A percentile compares a stretch with the other conserved stretches of the same genome.
phyloP scores from a whole-genome alignment of 2,329 filamentous ascomycete species.

The Sporothrix mexicana region DNA sequence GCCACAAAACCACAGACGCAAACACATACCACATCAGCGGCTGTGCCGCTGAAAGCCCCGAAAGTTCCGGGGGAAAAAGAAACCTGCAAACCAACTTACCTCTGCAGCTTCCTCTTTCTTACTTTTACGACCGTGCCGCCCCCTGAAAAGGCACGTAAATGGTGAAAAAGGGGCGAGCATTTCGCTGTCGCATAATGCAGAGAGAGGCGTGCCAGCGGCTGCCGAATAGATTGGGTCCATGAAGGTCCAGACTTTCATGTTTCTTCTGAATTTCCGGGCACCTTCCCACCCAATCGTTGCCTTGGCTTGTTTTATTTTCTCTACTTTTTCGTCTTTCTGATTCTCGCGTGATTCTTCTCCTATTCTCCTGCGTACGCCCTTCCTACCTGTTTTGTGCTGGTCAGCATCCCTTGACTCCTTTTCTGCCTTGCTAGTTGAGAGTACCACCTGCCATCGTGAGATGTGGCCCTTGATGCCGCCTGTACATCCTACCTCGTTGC shows the following conservation, averaged over 20 bases:
- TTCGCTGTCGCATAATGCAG: not conserved
- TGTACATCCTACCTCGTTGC: not conserved
- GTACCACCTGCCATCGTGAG: not conserved
- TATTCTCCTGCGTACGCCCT: not conserved
- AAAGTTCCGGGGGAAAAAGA: not conserved
- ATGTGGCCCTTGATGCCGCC: not conserved
- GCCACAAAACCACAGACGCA: not conserved
- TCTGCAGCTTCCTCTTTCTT: constrained; percentile 9
- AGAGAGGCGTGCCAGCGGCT: not conserved
- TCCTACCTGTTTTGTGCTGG: not conserved
- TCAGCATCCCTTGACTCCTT: not conserved
- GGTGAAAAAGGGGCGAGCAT: not conserved
- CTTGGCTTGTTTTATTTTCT: not conserved
- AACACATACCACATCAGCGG: not conserved
- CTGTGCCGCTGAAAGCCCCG: not conserved
- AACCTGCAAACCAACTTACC: not conserved
- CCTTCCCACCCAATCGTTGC: too few species aligned
- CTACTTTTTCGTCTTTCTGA: too few species aligned
- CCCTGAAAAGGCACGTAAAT: not conserved
- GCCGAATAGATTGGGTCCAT: not conserved
- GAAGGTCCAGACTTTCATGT: not conserved
- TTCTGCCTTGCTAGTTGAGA: not conserved
- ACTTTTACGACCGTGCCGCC: constrained; percentile 13
- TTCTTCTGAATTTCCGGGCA: too few species aligned
- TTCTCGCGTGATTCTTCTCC: not conserved